Base-by-base conservation (phyloP, 2,329 filamentous ascomycete genomes). In the Aspergillus neoniger region DNA sequence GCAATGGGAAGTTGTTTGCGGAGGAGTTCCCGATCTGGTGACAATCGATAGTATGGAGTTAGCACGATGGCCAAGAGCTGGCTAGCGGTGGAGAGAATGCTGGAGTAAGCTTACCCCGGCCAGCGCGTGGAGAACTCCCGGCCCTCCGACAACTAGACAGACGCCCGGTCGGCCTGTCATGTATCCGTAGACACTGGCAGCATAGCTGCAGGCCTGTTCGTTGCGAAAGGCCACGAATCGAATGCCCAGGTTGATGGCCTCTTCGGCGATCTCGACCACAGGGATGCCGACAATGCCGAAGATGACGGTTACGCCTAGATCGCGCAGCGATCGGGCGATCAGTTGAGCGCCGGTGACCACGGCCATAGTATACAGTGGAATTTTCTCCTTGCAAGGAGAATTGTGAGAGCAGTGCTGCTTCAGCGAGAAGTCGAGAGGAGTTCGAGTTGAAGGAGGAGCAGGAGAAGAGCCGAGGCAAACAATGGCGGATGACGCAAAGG, bases 191-290 rank as follows among this genome's bases (percentile, higher is more conserved):
- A 81, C 82, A 51, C 81, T 83, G 3, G 84, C 83, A 10, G 84
- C 84, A 76, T 86, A 86, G 63, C 80, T 81, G 32, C 82, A 83
- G 10, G 84, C 82, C 70, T 87, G 84, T 65, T 87, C 84, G 64
- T 86, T 86, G 30, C 84, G 76, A 65, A 86, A 86, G 25, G 80
- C 83, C 55, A 86, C 81, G 70, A 86, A 86, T 30, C 82, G 79
- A 62, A 86, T 85, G 1, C 84, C 84, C 44, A 85, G 72, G 55
- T 82, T 80, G 68, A 86, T 82, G 54, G 80, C 82, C 71, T 85
- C 80, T 70, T 86, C 83, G 21, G 82, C 84, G 41, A 86, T 84
- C 58, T 85, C 82, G 28, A 84, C 81, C 6, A 85, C 80, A 9
- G 83, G 83, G 39, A 84, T 79, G n/a, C 82, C 83, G 28, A 83